Evolutionary conservation across 2,329 filamentous ascomycete genomes (phyloP).

Genomic region (Sporothrix brunneoviolacea): DNA sequence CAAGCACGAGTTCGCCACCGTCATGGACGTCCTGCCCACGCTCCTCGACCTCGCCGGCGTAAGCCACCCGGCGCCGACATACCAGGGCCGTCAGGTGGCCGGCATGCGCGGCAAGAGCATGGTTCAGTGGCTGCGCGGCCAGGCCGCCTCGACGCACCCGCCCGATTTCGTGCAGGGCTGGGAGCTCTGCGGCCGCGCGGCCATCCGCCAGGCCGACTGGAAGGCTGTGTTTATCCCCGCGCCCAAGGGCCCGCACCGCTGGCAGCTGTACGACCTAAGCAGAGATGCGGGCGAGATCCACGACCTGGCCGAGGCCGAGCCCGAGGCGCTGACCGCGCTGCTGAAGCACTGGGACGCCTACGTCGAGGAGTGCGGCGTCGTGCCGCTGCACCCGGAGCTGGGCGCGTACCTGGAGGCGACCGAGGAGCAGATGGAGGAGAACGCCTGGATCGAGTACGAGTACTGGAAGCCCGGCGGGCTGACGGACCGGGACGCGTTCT

Average conservation of each 20-base stretch:
- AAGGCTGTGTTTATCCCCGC: constrained; percentile 40
- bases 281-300: constrained; percentile 39
- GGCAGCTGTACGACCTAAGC: constrained; percentile 42
- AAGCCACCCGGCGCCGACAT: constrained; percentile 45
- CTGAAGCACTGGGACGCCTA: constrained; percentile 31
- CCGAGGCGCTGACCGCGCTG: constrained; percentile 26
- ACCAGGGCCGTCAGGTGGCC: constrained; percentile 28
- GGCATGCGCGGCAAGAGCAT: constrained; percentile 24
- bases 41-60: constrained; percentile 41
- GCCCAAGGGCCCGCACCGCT: constrained; percentile 41
- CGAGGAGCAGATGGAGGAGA: constrained; percentile 12
- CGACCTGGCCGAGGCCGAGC: constrained; percentile 29
- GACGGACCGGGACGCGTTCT: constrained; percentile 2
- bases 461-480: constrained; percentile 11
- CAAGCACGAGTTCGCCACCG: constrained; percentile 43
- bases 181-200: constrained; percentile 30
- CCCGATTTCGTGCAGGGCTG: constrained; percentile 31
- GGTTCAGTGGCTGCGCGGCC: constrained; percentile 18
- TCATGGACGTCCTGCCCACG: constrained; percentile 45
- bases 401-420: constrained; percentile 10
- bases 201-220: constrained; percentile 30
- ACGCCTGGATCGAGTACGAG: constrained; percentile 12
- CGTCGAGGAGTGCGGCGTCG: constrained; percentile 43
- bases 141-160: constrained; percentile 25
- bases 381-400: constrained; percentile 8